Evolutionary conservation across 768 basidiomycete genomes (phyloP), one percentile per base, ranked within the genome.

Genomic region (Podaxis pistillaris): DNA sequence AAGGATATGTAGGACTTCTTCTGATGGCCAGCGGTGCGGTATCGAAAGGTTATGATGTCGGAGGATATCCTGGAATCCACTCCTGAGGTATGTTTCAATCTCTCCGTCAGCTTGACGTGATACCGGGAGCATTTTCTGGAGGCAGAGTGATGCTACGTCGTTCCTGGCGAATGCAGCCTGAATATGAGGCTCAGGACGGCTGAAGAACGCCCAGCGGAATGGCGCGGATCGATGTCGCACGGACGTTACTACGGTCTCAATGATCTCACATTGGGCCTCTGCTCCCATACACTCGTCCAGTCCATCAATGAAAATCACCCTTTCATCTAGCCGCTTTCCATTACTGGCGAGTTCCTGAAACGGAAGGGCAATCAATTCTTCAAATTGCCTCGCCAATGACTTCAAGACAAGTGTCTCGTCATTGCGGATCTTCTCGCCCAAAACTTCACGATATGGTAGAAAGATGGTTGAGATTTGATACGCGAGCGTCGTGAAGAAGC

Each of bases 1-100:
- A 17, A 68, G 62, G 3, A 12, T 46, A 3, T 58, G 12, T 1
- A 69, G 22, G 63, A 36, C 57, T 7, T 26, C 12, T 6, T 52
- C 22, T 6, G 64, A 56, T 1, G 68, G 68, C 68, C 68, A 67
- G n/a, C 13, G 12, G 2, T 12, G 2, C 5, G 5, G 0, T 11
- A 9, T 24, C 4, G 24, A 24, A 19, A 37, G 7, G 9, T 22
- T 22, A 11, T 33, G 47, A 26, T 47, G 46, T 28, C n/a, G 46
- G 30, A 60, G 60, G 5, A 62, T 52, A 15, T 62, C 38, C 1
- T 40, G 7, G 33, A 65, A 62, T 2, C 56, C 47, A n/a, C 19
- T 44, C 7, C 51, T 17, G 12, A 65, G 56, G 24, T 62, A 65
- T 12, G 15, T 22, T n/a, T 59, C 44, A 22, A 65, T 65, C n/a